Evolutionary conservation across 2,329 filamentous ascomycete genomes (phyloP), one percentile per base, ranked within the genome.

Genomic region (Neonectria sp.): DNA sequence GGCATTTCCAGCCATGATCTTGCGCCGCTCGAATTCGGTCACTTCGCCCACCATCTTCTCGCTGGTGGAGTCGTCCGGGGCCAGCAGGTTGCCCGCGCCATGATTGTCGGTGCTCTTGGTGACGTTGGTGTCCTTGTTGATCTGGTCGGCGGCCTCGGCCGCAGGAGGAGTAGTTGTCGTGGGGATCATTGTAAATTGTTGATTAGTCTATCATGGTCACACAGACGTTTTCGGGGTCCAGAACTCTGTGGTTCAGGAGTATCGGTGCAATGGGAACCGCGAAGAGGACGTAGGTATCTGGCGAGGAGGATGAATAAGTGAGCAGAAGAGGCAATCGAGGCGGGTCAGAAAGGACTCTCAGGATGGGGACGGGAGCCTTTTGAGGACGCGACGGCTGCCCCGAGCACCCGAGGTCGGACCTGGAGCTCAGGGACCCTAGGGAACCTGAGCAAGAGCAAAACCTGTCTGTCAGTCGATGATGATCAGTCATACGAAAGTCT

Each of bases 21-120:
- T 72, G 53, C 66, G 60, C 64, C 65, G 67, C 60, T 71, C 68
- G 33, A 69, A 64, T 46, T 71, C 68, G 40, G 70, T 64, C 45
- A 68, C 55, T 25, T 71, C 67, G 40, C 71, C 70, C 24, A 60
- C 61, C 67, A 64, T 62, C 52, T 66, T 60, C 43, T 66, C 66
- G 63, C 66, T 65, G n/a, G 40, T 56, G 58, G 62, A 48, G 45
- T 66, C 63, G 29, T 66, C 58, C 11, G 52, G 40, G 24, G 37
- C 46, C 25, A 58, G 40, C 27, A 65, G n/a, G 9, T 27, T 65
- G 33, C 17, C 31, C 25, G 49, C 24, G 48, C 29, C 60, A 55
- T 64, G 4, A 12, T 37, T 45, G 31, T 31, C 55, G 24, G 33
- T 17, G 40, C 13, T 31, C 29, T 37, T 49, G 46, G 43, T 51